Percentiles rank a stretch among this genome's conserved stretches.
phyloP scores from a whole-genome alignment of 176 grass and related monocot genomes.

The Canna indica region DNA sequence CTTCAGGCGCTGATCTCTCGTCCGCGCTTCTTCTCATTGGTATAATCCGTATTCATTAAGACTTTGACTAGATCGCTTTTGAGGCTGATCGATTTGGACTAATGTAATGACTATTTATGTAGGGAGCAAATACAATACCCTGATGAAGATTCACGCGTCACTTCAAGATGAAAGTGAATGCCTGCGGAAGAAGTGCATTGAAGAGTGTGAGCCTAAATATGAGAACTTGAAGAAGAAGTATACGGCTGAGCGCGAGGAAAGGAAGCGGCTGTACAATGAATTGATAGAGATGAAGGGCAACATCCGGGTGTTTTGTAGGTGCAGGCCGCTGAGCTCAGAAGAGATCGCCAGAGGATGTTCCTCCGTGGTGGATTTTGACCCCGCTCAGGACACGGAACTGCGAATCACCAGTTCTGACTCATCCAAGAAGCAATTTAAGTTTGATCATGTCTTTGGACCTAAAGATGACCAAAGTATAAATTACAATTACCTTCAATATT shows the following conservation, averaged over 20 bases:
- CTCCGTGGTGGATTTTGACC: slow-evolving; percentile 47
- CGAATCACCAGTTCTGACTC: slow-evolving; percentile 49
- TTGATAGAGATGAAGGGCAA: slow-evolving; percentile 83
- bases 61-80: too few relatives aligned
- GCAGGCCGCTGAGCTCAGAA: slow-evolving; percentile 50
- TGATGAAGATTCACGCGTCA: slow-evolving; percentile 22
- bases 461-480: slow-evolving; percentile 57
- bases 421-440: slow-evolving; percentile 61
- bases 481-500: not conserved
- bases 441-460: slow-evolving; percentile 71
- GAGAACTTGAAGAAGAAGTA: slow-evolving; percentile 69
- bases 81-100: too few relatives aligned
- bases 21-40: slow-evolving; percentile 48
- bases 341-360: slow-evolving; percentile 55
- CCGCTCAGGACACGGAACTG: slow-evolving; percentile 48
- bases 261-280: slow-evolving; percentile 63
- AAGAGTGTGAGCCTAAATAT: slow-evolving; percentile 51
- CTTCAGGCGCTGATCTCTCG: slow-evolving; percentile 37
- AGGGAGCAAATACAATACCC: slow-evolving; percentile 53
- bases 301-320: slow-evolving; percentile 86
- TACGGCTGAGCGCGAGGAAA: slow-evolving; percentile 35
- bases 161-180: not conserved
- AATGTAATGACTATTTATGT: too few relatives aligned
- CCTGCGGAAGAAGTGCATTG: slow-evolving; percentile 32
- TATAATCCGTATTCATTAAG: slow-evolving; percentile 20